Evolutionary conservation across 306 rosid genomes (phyloP).

Genomic region (Lithocarpus polystachyus): DNA sequence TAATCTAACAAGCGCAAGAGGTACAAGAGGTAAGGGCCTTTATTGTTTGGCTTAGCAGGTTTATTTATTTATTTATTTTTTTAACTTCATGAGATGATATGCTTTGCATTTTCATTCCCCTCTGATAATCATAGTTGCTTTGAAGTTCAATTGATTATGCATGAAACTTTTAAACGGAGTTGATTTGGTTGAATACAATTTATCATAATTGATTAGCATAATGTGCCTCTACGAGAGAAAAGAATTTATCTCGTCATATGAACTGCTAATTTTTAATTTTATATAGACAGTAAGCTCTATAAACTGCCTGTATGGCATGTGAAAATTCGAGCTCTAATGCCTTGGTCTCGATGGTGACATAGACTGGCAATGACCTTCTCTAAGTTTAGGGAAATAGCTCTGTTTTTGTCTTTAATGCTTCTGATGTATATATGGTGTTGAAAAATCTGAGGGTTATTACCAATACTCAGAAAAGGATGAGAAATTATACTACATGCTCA

Average conservation of each 20-base stretch:
- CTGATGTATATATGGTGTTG: not conserved
- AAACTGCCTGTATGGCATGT: not conserved
- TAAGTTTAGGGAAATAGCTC: not conserved
- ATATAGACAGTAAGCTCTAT: not conserved
- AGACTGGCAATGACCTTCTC: not conserved
- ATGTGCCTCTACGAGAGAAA: not conserved
- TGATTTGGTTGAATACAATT: slow-evolving; percentile 11
- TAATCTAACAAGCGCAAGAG: not conserved
- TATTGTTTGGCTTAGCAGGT: slow-evolving; percentile 1
- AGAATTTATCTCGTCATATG: not conserved
- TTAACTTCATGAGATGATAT: not conserved
- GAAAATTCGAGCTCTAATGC: not conserved
- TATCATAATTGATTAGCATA: not conserved
- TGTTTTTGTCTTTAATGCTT: not conserved
- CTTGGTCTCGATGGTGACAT: not conserved
- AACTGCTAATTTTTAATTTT: not conserved
- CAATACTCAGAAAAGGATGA: not conserved
- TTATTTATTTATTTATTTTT: not conserved
- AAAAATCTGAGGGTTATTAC: not conserved
- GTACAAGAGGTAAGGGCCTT: slow-evolving; percentile 25
- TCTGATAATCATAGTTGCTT: not conserved
- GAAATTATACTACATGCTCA: not conserved
- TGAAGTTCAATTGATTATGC: not conserved
- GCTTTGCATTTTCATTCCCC: not conserved
- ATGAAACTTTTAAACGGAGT: not conserved